Evolutionary conservation across 164 flowering plant species (phyloP), one percentile per base, ranked within the genome.

Genomic region (Annona squamosa): DNA sequence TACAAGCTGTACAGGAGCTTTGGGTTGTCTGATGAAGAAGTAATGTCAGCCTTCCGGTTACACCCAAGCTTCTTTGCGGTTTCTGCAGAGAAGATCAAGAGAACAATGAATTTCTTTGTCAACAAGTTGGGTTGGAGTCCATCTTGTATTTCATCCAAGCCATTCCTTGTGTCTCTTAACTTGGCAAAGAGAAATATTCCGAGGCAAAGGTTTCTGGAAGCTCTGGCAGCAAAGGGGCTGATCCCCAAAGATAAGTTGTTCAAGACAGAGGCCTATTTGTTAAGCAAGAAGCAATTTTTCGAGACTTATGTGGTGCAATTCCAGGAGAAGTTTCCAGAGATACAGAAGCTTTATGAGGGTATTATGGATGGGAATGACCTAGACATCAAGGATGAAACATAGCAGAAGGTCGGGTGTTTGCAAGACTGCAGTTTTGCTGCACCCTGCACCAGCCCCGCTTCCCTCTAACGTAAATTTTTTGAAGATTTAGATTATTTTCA

Each of bases 151-250:
- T 46, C 61, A 3, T 52, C 4, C 7, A 0, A 3, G 37, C 76
- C 76, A 3, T 6, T 1, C 6, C 19, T 77, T 43, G 56, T 77
- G 42, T 3, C 9, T 7, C 56, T 41, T 73, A 73, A 76, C 45
- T 73, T 77, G 57, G 67, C 64, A 65, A 65, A 69, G 73, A 77
- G 76, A 57, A 73, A 69, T 56, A 41, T 56, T 44, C 79, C 76
- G 1, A 77, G 79, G 62, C 70, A 72, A 65, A 18, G 52, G 1
- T 73, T 77, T 56, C 2, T 56, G 56, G 17, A 57, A 16, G 6
- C 69, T 64, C 3, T 77, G 70, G 43, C 44, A 17, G 43, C 73
- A 19, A 77, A 46, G 52, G 64, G 72, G 2, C 37, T 73, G 41
- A 65, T 73, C 18, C 45, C 7, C 42, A 52, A 45, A 5, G 12